phyloP scores from a whole-genome alignment of 768 basidiomycete genomes.

The Mycena rebaudengoi region DNA sequence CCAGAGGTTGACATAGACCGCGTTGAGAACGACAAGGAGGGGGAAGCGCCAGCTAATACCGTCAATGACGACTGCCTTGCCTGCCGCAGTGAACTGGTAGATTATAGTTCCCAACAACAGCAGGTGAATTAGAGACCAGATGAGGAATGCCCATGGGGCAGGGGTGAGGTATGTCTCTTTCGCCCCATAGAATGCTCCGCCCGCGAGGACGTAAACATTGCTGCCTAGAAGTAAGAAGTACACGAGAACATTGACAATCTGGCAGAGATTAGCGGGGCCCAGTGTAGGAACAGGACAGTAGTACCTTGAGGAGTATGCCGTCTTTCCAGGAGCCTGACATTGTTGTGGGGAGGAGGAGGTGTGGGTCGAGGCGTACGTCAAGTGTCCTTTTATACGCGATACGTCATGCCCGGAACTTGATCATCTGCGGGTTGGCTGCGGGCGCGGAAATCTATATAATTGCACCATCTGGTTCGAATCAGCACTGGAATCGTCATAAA shows the following conservation, averaged over 20 bases:
- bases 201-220: slow-evolving; percentile 88
- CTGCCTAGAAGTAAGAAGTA: slow-evolving; percentile 90
- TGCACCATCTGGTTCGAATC: too few species aligned
- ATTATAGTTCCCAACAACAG: slow-evolving; percentile 91
- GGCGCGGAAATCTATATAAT: too few species aligned
- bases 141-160: slow-evolving; percentile 91
- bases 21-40: slow-evolving; percentile 85
- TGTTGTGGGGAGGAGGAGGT: slow-evolving; percentile 28
- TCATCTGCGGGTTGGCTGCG: too few species aligned
- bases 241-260: slow-evolving; percentile 83
- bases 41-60: slow-evolving; percentile 93
- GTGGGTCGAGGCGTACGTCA: too few species aligned
- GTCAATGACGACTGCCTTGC: slow-evolving; percentile 84
- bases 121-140: slow-evolving; percentile 92
- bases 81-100: slow-evolving; percentile 85
- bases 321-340: slow-evolving; percentile 82
- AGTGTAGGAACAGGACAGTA: slow-evolving; percentile 6
- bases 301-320: slow-evolving; percentile 83
- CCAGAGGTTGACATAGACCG: slow-evolving; percentile 91
- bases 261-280: background rate
- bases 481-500: too few species aligned
- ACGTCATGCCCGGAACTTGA: too few species aligned
- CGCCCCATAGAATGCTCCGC: slow-evolving; percentile 60
- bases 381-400: background rate
- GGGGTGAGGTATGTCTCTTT: slow-evolving; percentile 95